Base-by-base conservation (phyloP, 257 asterid species). In the Solanum paucissectum region DNA sequence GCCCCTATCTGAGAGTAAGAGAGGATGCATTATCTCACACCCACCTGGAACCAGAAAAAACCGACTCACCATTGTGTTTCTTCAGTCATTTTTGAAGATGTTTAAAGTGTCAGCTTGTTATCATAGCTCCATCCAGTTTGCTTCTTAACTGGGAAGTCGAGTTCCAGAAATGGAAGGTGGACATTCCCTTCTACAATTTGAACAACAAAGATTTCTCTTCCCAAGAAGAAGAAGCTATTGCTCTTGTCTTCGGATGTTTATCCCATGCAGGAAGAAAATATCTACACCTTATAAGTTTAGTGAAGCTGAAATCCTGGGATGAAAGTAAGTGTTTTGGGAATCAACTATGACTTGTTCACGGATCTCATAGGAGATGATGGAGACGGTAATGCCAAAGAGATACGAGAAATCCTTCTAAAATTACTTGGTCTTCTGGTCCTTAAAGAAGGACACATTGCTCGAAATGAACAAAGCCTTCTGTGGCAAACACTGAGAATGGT, bases 371-470 rank as follows among this genome's bases (percentile, higher is more conserved):
- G 94, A 20, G 89, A 84, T 12, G 77, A 85, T 66, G 58, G 32
- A 46, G 76, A 91, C 12, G 77, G 68, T 9, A 34, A 71, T 23
- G 77, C 79, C 7, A 87, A 85, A 2, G 82, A 77, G 38, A 86
- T 90, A 36, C 88, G 91, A 87, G 88, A 89, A 83, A 84, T 91
- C 8, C 95, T 96, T 23, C 89, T 94, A 13, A 93, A 93, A 83
- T 42, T 74, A 20, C 94, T 98, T 0, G 95, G 91, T 34, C 82
- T 96, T 12, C 14, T 95, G 21, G 93, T 95, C 42, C 89, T 95
- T 44, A 97, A 96, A 18, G 98, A 95, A 88, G 98, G 98, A 40
- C 99, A 96, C 86, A 95, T 94, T 3, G 94, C 98, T 3, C 88
- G 97, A 4, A 95, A 93, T 64, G 84, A 90, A 13, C 87, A 90